Conservation (phyloP, 805 yeast species). For the Yarrowia divulgata region DNA sequence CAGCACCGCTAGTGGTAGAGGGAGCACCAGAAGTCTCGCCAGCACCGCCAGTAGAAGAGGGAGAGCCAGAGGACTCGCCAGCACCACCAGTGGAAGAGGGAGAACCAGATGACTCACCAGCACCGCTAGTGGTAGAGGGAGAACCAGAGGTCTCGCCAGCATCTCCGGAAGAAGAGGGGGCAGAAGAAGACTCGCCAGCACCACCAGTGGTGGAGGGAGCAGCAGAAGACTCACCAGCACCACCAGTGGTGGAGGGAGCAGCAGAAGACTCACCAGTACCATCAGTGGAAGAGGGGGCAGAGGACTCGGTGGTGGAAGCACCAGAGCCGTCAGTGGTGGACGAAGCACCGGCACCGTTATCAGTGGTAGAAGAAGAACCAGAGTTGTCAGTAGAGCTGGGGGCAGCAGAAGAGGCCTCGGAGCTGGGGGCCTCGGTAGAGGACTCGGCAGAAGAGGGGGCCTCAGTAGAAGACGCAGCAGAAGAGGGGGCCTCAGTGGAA, state of each 20-base stretch:
- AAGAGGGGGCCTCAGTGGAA: neutral
- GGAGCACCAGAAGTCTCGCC: neutral
- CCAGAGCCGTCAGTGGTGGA: no score
- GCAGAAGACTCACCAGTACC: neutral
- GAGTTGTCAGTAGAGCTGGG: neutral
- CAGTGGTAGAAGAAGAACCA: neutral
- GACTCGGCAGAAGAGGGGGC: neutral
- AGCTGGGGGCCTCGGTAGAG: constrained; percentile 3
- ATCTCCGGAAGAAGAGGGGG: no score
- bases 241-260: constrained; percentile 7
- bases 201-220: no score
- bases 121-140: neutral
- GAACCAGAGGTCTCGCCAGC: neutral
- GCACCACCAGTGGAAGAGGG: neutral
- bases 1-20: neutral
- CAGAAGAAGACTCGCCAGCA: no score
- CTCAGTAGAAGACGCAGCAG: constrained; percentile 7
- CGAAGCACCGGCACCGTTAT: neutral
- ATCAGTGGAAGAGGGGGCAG: neutral
- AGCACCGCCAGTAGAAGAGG: neutral
- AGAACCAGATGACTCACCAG: neutral
- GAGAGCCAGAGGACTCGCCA: neutral
- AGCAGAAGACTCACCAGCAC: neutral
- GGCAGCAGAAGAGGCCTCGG: neutral
- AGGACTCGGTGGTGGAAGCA: neutral